Conservation (phyloP, 169 alveolate species). For the Plasmodium gaboni region DNA sequence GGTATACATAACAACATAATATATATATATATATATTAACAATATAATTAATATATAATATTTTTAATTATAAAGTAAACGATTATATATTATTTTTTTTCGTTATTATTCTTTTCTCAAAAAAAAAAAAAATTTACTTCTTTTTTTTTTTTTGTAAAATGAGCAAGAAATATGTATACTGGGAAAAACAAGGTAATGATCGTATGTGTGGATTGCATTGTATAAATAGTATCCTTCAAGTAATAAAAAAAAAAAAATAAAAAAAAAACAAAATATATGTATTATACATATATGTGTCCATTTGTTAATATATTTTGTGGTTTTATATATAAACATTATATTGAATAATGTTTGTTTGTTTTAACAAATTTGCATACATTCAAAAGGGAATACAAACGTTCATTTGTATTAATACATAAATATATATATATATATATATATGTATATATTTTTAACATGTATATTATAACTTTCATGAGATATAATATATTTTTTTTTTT, state of each 20-base stretch:
- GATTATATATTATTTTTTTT: no score
- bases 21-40: no score
- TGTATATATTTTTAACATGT: background rate
- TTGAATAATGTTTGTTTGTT: no score
- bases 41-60: no score
- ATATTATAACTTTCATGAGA: background rate
- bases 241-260: background rate
- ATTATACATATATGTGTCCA: background rate
- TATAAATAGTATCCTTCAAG: slow-evolving; percentile 90
- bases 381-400: no score
- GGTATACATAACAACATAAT: no score
- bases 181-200: slow-evolving; percentile 93
- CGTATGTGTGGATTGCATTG: slow-evolving; percentile 93
- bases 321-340: no score
- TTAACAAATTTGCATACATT: no score
- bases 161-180: slow-evolving; percentile 84
- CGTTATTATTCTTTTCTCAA: no score
- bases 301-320: background rate
- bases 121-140: no score
- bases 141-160: slow-evolving; percentile 4
- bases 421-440: background rate
- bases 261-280: background rate
- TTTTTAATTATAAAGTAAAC: no score
- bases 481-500: background rate
- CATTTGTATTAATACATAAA: no score